Evolutionary conservation across 345 rosid genomes (phyloP).

Genomic region (Turritis glabra): DNA sequence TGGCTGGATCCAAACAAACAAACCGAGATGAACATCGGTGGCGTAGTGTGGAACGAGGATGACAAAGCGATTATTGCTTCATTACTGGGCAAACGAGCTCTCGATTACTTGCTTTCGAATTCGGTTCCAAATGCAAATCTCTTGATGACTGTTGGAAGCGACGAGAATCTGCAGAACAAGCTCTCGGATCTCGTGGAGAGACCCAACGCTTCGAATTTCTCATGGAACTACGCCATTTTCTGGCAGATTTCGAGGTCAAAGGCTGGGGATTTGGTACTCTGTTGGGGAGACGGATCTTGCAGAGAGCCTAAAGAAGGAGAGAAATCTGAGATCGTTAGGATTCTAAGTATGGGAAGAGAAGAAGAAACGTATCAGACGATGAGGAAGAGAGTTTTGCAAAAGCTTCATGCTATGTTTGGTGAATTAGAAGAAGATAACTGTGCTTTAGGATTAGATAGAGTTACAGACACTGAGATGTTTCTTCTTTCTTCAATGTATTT

Average conservation of each 20-base stretch:
- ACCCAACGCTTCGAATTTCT: conserved; percentile 65
- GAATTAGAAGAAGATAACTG: conserved; percentile 89
- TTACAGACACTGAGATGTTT: conserved; percentile 86
- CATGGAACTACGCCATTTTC: conserved; percentile 91
- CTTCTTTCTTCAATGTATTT: conserved; percentile 87
- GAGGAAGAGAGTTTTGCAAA: conserved; percentile 82
- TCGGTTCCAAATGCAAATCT: conserved; percentile 60
- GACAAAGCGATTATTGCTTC: conserved; percentile 71
- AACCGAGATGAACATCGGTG: conserved; percentile 28
- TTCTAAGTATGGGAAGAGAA: conserved; percentile 50
- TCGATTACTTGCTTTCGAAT: conserved; percentile 70
- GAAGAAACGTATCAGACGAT: conserved; percentile 70
- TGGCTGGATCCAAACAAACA: conserved; percentile 35
- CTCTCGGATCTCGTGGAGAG: conserved; percentile 84
- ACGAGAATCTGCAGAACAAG: conserved; percentile 72
- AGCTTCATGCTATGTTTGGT: conserved; percentile 74
- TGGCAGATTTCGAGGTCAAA: conserved; percentile 86
- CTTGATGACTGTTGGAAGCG: conserved; percentile 58
- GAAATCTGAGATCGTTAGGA: conserved; percentile 53
- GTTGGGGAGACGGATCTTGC: conserved; percentile 96
- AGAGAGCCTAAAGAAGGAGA: conserved; percentile 87
- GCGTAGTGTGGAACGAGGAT: conserved; percentile 62
- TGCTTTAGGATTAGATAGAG: conserved; percentile 73
- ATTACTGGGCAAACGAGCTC: conserved; percentile 67
- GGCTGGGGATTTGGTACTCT: conserved; percentile 75